Percentiles rank a stretch among this genome's conserved stretches.
Conservation (phyloP, 2,329 filamentous ascomycete species). For the Stemphylium beticola region DNA sequence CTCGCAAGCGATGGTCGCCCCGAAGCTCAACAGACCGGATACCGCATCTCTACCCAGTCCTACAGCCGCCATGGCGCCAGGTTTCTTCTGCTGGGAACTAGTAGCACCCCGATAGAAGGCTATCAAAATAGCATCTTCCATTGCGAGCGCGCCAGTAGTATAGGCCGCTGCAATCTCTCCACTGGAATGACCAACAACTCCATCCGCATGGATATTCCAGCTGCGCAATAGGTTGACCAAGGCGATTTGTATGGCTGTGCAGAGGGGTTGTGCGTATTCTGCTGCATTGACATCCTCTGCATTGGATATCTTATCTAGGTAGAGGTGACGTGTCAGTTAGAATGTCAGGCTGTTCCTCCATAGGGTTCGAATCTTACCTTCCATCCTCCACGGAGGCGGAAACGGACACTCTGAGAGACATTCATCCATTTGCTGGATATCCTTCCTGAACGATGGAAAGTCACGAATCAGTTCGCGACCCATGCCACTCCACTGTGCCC, state of each 20-base stretch:
- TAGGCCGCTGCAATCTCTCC: slow-evolving; percentile 36
- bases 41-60: not conserved
- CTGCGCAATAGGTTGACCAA: slow-evolving; percentile 6
- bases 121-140: not conserved
- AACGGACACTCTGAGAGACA: no score
- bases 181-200: slow-evolving; percentile 28
- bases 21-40: not conserved
- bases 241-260: not conserved
- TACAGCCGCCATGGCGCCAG: not conserved
- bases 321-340: no score
- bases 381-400: no score
- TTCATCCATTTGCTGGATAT: no score
- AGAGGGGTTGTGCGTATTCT: not conserved
- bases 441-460: no score
- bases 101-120: slow-evolving; percentile 48
- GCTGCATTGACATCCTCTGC: not conserved
- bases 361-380: no score
- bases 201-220: slow-evolving; percentile 16
- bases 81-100: no score
- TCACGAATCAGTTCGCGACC: slow-evolving; percentile 44
- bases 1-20: not conserved
- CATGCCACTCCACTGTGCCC: slow-evolving; percentile 53
- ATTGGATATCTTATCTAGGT: not conserved
- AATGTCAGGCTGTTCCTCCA: not conserved
- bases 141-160: slow-evolving; percentile 12